phyloP scores from a whole-genome alignment of 768 basidiomycete species.

The Lactarius indigo region DNA sequence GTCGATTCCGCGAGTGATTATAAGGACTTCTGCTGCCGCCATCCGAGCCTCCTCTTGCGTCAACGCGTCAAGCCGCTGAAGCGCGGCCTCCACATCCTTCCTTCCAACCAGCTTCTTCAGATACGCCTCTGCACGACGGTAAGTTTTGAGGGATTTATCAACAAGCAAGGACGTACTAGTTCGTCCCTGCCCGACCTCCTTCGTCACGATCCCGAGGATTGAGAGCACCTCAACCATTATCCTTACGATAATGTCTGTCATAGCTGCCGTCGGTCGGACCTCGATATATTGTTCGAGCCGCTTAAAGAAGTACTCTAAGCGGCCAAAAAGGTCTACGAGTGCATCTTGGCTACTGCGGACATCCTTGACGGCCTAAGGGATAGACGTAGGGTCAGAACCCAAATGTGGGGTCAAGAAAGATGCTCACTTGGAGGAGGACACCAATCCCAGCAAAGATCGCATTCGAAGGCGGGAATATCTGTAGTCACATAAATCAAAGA shows the following conservation, averaged over 20 bases:
- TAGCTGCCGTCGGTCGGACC: neutral
- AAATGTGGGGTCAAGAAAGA: neutral
- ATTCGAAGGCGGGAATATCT: neutral
- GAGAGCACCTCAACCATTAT: neutral
- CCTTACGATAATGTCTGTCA: neutral
- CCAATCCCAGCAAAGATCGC: neutral
- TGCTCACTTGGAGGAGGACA: neutral
- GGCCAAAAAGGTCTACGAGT: neutral
- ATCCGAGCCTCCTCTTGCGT: neutral
- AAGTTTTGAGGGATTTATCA: neutral
- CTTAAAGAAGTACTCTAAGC: neutral
- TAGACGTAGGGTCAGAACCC: neutral
- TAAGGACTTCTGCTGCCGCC: neutral
- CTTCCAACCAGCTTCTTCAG: neutral
- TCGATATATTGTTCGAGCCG: neutral
- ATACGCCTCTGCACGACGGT: neutral
- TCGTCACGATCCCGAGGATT: neutral
- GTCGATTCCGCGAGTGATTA: neutral
- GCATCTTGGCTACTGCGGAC: neutral
- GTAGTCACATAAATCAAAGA: neutral
- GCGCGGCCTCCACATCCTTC: neutral
- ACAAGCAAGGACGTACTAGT: neutral
- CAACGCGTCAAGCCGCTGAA: neutral
- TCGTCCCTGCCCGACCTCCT: neutral
- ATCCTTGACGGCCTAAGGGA: neutral